Conservation (phyloP, 805 yeast species). For the Yarrowia osloensis region DNA sequence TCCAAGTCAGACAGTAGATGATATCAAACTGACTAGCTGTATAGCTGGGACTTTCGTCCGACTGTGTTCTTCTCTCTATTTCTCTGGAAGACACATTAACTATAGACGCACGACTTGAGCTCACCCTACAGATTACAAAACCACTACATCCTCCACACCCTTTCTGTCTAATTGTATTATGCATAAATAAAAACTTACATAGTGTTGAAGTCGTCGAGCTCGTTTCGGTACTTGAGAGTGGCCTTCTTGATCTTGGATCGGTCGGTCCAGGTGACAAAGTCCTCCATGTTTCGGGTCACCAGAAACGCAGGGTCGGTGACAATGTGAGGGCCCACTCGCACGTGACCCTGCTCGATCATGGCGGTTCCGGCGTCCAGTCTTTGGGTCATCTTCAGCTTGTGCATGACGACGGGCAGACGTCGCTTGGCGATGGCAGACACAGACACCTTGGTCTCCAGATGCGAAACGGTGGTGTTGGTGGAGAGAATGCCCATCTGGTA, state of each 20-base stretch:
- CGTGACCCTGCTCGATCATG: constrained; percentile 95
- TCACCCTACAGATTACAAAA: too few species aligned
- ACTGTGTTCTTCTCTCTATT: too few species aligned
- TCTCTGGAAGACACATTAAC: too few species aligned
- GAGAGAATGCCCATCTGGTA: constrained; percentile 86
- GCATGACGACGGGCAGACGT: constrained; percentile 92
- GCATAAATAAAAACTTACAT: constrained; percentile 54
- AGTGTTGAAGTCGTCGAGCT: constrained; percentile 59
- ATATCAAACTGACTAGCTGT: too few species aligned
- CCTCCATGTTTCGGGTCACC: constrained; percentile 92
- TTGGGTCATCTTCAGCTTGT: constrained; percentile 90
- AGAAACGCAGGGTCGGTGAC: constrained; percentile 94
- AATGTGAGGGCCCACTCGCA: constrained; percentile 93
- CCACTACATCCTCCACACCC: background rate
- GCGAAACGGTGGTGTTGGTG: constrained; percentile 81
- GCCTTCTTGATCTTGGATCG: constrained; percentile 88
- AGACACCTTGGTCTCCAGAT: constrained; percentile 85
- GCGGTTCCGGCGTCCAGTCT: constrained; percentile 84
- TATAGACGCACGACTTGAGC: background rate
- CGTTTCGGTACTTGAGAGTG: constrained; percentile 81
- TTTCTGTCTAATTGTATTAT: constrained; percentile 36
- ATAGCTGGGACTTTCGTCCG: too few species aligned
- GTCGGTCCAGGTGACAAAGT: constrained; percentile 97
- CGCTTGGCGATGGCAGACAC: constrained; percentile 92
- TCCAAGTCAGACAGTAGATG: too few species aligned